Evolutionary conservation across 2,329 filamentous ascomycete species (phyloP).

Genomic region (Cladosporium halotolerans): DNA sequence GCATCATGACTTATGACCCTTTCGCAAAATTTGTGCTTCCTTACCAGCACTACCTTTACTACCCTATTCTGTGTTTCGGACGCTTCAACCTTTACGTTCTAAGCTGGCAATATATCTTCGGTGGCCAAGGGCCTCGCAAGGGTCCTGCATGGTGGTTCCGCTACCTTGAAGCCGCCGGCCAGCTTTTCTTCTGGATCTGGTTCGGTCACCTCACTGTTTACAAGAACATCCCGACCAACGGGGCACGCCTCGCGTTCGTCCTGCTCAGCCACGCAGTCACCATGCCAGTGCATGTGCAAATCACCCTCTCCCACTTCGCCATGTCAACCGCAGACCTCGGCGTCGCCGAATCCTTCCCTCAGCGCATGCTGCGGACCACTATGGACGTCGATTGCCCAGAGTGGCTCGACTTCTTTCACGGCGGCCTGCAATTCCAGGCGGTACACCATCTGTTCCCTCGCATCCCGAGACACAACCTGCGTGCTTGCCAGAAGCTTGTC

Average conservation of each 20-base stretch:
- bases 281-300: slow-evolving; percentile 64
- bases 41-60: slow-evolving; percentile 62
- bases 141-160: slow-evolving; percentile 63
- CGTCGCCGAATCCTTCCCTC: slow-evolving; percentile 59
- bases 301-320: slow-evolving; percentile 66
- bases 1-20: slow-evolving; percentile 57
- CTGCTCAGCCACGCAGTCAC: slow-evolving; percentile 60
- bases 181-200: slow-evolving; percentile 60
- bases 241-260: slow-evolving; percentile 54
- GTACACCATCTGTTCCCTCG: slow-evolving; percentile 66
- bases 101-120: slow-evolving; percentile 59
- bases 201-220: slow-evolving; percentile 62
- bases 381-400: slow-evolving; percentile 68
- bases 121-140: slow-evolving; percentile 49
- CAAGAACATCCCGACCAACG: slow-evolving; percentile 52
- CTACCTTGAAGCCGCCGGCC: slow-evolving; percentile 58
- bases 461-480: slow-evolving; percentile 62
- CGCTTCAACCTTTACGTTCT: slow-evolving; percentile 68
- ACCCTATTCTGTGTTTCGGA: slow-evolving; percentile 57
- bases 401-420: slow-evolving; percentile 68
- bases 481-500: slow-evolving; percentile 54
- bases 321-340: slow-evolving; percentile 63
- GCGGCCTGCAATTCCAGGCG: slow-evolving; percentile 66
- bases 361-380: slow-evolving; percentile 64
- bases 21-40: slow-evolving; percentile 54